These are phyloP conservation scores for Thelonectria discophora DNA, from an alignment of 2,329 filamentous ascomycete species.

Conservation along the genomic window DNA sequence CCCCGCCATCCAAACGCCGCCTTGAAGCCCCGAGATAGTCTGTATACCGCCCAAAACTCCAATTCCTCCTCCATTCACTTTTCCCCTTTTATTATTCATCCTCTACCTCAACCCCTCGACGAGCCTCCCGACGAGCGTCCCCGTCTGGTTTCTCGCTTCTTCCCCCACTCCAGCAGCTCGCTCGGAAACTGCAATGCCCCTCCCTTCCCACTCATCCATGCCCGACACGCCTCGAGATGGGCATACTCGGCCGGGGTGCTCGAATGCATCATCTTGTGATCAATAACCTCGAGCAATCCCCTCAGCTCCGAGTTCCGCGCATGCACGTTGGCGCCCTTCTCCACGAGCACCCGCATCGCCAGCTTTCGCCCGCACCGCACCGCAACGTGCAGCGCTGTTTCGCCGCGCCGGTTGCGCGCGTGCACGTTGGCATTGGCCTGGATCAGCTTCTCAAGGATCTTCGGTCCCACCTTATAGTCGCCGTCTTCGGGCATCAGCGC, in stretches of 20 bases:
- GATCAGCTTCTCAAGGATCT: slow-evolving; percentile 56
- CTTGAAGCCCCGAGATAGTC: too few relatives aligned
- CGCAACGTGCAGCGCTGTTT: slow-evolving; percentile 65
- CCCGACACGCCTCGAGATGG: slow-evolving; percentile 57
- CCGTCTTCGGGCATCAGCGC: slow-evolving; percentile 60
- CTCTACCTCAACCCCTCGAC: too few relatives aligned
- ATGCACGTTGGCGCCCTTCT: slow-evolving; percentile 58
- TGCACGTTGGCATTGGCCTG: slow-evolving; percentile 55
- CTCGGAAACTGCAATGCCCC: slow-evolving; percentile 51
- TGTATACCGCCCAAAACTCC: too few relatives aligned
- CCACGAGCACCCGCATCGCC: slow-evolving; percentile 57
- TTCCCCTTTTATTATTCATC: too few relatives aligned
- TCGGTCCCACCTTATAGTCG: slow-evolving; percentile 57
- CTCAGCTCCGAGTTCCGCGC: slow-evolving; percentile 55
- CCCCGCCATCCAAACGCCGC: too few relatives aligned
- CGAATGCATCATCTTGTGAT: slow-evolving; percentile 49
- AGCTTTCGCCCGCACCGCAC: slow-evolving; percentile 63
- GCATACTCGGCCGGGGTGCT: slow-evolving; percentile 49
- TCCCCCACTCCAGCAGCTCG: slow-evolving; percentile 55
- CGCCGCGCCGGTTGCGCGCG: slow-evolving; percentile 61
- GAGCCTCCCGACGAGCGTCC: too few relatives aligned
- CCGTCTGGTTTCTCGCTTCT: too few relatives aligned
- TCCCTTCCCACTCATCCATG: slow-evolving; percentile 53
- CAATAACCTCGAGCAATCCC: slow-evolving; percentile 57
- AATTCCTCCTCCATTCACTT: too few relatives aligned